phyloP scores from a whole-genome alignment of 2,329 filamentous ascomycete species.

The Fusarium nelsonii region DNA sequence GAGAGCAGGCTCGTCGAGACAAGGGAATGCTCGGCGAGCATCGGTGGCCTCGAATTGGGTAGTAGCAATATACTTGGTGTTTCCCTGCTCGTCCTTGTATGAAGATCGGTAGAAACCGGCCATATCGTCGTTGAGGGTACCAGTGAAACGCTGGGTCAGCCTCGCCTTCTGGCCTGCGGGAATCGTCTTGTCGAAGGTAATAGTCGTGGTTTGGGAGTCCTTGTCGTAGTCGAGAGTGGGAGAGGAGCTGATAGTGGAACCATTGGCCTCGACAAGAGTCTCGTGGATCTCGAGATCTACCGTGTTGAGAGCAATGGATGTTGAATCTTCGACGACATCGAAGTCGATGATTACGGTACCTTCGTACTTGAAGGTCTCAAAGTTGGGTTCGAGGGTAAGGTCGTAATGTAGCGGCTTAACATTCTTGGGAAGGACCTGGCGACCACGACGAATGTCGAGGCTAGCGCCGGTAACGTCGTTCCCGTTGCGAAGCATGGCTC shows the following conservation, averaged over 20 bases:
- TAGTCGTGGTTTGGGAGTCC: slow-evolving; percentile 82
- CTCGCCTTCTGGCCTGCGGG: slow-evolving; percentile 80
- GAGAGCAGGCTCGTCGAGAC: slow-evolving; percentile 94
- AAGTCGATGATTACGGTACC: slow-evolving; percentile 88
- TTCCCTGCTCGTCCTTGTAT: slow-evolving; percentile 85
- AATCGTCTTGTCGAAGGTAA: slow-evolving; percentile 81
- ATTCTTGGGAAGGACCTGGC: slow-evolving; percentile 91
- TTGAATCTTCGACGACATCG: slow-evolving; percentile 86
- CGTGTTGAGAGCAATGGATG: slow-evolving; percentile 87
- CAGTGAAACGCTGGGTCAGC: slow-evolving; percentile 73
- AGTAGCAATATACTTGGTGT: slow-evolving; percentile 84
- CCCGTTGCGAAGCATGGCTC: slow-evolving; percentile 49
- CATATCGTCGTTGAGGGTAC: slow-evolving; percentile 92
- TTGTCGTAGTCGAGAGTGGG: slow-evolving; percentile 77
- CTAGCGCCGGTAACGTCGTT: slow-evolving; percentile 42
- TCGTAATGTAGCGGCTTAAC: slow-evolving; percentile 94
- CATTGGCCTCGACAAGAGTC: slow-evolving; percentile 60
- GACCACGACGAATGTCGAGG: slow-evolving; percentile 53
- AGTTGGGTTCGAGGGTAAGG: slow-evolving; percentile 90
- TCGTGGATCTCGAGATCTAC: slow-evolving; percentile 87
- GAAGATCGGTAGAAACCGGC: slow-evolving; percentile 97
- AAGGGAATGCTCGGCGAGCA: slow-evolving; percentile 91
- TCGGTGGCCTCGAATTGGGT: slow-evolving; percentile 98
- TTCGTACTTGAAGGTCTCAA: slow-evolving; percentile 87
- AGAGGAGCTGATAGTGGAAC: slow-evolving; percentile 57